Evolutionary conservation across 2,329 filamentous ascomycete species (phyloP), one percentile per base, ranked within the genome.

Genomic region (Orbilia brochopaga): DNA sequence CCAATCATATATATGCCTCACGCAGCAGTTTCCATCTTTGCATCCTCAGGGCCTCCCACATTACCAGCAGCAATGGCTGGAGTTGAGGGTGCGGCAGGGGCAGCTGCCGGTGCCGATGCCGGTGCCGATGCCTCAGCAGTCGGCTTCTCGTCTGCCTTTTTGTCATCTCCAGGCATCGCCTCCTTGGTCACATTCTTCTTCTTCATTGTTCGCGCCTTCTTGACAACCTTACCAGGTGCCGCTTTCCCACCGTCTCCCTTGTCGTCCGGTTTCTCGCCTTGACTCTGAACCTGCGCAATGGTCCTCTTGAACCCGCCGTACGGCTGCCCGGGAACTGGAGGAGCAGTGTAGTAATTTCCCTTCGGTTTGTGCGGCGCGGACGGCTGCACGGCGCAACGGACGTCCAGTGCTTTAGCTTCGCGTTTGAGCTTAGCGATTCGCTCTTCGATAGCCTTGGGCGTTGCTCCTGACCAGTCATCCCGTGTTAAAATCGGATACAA

Each of bases 341-440:
- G 59, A 2, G 53, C 54, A 27, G 66, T 70, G 15, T 64, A 70
- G 32, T 64, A 70, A 24, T 70, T 70, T 27, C 66, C 66, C 40
- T 70, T 70, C 5, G 66, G 66, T 17, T 70, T 70, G 17, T 70
- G 59, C 10, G 66, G 66, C 19, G 66, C 53, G 5, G 59, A 63
- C 21, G 60, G 66, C 32, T 63, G 66, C 32, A 70, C 66, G 19
- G 66, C 66, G 17, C 66, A 70, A 55, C 66, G 53, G 19, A 59
- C 46, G 30, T 75, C 73, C 69, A 76, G 61, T 23, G 76, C 74
- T 73, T 77, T 77, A 23, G 75, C 72, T 56, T 78, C 76, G 21
- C 76, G 75, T 55, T 76, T 76, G 32, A 78, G 76, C 23, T 77
- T 78, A 5, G 75, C 74, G 44, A 78, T 77, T 23, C 75, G 75